Evolutionary conservation across 164 flowering plant species (phyloP).

Genomic region (Stephania japonica): DNA sequence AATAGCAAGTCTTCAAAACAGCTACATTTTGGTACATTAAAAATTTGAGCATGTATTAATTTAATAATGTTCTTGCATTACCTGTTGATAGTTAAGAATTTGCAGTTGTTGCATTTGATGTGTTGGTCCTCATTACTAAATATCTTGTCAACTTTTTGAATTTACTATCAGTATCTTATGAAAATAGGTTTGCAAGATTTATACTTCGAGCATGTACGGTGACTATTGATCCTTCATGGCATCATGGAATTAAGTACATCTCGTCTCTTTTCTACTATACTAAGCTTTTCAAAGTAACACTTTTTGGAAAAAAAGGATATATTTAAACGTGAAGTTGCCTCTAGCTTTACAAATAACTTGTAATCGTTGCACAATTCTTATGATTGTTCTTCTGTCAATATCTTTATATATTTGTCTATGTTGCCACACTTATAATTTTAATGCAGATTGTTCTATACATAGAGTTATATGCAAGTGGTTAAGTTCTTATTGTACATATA

Average conservation of each 20-base stretch:
- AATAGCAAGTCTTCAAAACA: not conserved
- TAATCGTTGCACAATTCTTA: not conserved
- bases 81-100: not conserved
- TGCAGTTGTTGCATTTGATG: no score
- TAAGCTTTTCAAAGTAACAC: not conserved
- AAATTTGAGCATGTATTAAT: not conserved
- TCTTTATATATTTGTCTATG: constrained; percentile 17
- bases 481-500: constrained; percentile 6
- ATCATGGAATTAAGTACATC: not conserved
- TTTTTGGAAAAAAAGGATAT: no score
- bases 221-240: not conserved
- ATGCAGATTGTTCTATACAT: constrained; percentile 73
- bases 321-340: no score
- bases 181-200: no score
- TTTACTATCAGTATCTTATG: no score
- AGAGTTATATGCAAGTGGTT: constrained; percentile 79
- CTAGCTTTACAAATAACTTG: not conserved
- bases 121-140: not conserved
- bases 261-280: not conserved
- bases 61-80: not conserved
- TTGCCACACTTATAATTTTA: constrained; percentile 12
- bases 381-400: not conserved
- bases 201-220: not conserved
- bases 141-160: not conserved
- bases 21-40: not conserved